These are phyloP conservation scores for Russula abietina DNA, from an alignment of 768 basidiomycete species.

Conservation along the genomic window DNA sequence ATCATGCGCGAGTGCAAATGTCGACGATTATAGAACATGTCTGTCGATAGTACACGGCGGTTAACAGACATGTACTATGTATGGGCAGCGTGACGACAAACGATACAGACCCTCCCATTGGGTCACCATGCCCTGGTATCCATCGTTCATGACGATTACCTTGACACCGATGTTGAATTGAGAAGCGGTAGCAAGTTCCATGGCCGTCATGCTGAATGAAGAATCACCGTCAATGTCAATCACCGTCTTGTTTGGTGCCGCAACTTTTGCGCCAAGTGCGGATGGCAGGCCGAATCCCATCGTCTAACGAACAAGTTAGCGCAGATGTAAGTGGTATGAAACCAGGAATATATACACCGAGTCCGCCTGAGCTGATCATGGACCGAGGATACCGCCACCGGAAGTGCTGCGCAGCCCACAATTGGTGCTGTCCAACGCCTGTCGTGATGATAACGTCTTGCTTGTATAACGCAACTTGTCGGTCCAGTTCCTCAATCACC, in stretches of 20 bases:
- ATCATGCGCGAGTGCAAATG: slow-evolving; percentile 95
- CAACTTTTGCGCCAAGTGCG: slow-evolving; percentile 96
- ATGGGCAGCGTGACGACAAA: not conserved
- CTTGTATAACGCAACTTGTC: slow-evolving; percentile 70
- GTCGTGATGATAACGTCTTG: slow-evolving; percentile 85
- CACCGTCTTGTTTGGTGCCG: slow-evolving; percentile 87
- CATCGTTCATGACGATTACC: slow-evolving; percentile 88
- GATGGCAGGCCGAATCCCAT: slow-evolving; percentile 98
- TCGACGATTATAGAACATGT: slow-evolving; percentile 92
- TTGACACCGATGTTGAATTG: slow-evolving; percentile 94
- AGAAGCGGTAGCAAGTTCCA: slow-evolving; percentile 94
- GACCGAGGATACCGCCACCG: slow-evolving; percentile 84
- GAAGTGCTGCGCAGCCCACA: slow-evolving; percentile 97
- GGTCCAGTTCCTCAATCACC: slow-evolving; percentile 88
- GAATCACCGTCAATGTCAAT: slow-evolving; percentile 98
- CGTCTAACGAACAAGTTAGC: slow-evolving; percentile 45
- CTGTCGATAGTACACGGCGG: slow-evolving; percentile 39
- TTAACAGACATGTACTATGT: not conserved
- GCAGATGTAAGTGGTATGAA: not conserved
- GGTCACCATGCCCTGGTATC: slow-evolving; percentile 98
- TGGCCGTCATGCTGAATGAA: slow-evolving; percentile 98
- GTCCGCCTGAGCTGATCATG: slow-evolving; percentile 90
- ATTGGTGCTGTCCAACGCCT: slow-evolving; percentile 98
- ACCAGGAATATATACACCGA: slow-evolving; percentile 60
- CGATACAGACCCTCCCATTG: slow-evolving; percentile 87